A percentile compares a stretch with the other conserved stretches of the same genome.
Conservation (phyloP, 2,329 filamentous ascomycete species). For the Colletotrichum plurivorum region DNA sequence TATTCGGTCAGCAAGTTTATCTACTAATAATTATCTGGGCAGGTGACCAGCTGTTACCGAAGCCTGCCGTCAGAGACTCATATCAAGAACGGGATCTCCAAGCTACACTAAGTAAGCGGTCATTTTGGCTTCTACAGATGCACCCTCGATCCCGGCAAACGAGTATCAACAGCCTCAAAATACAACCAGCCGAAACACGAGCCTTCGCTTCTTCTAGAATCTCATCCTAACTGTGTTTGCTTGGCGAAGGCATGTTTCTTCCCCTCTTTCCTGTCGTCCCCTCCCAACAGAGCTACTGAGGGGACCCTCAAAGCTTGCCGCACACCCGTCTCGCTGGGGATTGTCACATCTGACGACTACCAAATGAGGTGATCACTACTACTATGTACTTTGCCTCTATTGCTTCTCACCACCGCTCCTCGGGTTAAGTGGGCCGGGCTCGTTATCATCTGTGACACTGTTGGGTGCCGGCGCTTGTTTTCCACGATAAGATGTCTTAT, state of each 20-base stretch:
- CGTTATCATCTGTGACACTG: too few species aligned
- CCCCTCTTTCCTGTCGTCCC: conserved; percentile 13
- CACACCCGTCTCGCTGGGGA: conserved; percentile 7
- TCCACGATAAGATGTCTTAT: too few species aligned
- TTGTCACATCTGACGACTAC: conserved; percentile 11
- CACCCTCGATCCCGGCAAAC: neutral
- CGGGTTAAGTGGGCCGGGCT: too few species aligned
- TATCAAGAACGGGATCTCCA: neutral
- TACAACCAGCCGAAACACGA: conserved; percentile 14
- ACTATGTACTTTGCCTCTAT: neutral
- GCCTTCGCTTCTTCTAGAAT: conserved; percentile 18
- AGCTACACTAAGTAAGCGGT: too few species aligned
- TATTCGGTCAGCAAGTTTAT: neutral
- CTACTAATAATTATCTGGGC: neutral
- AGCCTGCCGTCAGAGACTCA: neutral
- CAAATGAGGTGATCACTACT: conserved; percentile 22
- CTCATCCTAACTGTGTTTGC: neutral
- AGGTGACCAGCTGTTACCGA: conserved; percentile 3
- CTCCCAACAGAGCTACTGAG: neutral
- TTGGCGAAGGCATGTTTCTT: neutral
- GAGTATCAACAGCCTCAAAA: neutral
- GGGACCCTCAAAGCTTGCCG: conserved; percentile 13
- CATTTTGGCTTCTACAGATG: neutral
- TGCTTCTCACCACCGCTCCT: neutral
- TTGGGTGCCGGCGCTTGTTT: too few species aligned